Evolutionary conservation across 2,329 filamentous ascomycete genomes (phyloP).

Genomic region (Decorospora gaudefroyi): DNA sequence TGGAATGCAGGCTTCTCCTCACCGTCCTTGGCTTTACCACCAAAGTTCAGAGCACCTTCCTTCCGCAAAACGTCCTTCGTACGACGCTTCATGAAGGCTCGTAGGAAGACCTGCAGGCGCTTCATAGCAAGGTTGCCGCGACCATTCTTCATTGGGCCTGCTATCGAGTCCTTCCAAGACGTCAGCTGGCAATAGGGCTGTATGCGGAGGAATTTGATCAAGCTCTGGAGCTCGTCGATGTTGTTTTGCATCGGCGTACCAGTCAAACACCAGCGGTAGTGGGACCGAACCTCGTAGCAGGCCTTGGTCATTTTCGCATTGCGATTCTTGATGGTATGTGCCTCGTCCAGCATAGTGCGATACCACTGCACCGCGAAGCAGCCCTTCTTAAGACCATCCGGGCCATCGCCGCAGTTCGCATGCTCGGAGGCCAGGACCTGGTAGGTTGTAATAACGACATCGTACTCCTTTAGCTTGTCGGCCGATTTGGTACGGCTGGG

Average conservation of each 20-base stretch:
- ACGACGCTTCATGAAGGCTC: constrained; percentile 97
- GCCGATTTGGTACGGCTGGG: constrained; percentile 79
- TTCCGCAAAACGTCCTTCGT: constrained; percentile 96
- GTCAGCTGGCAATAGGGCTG: constrained; percentile 85
- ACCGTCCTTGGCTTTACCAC: constrained; percentile 66
- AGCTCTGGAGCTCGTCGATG: constrained; percentile 89
- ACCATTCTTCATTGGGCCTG: constrained; percentile 84
- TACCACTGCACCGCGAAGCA: constrained; percentile 96
- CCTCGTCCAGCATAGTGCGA: constrained; percentile 92
- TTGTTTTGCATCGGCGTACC: constrained; percentile 99
- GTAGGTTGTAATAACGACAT: constrained; percentile 97
- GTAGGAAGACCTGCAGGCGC: constrained; percentile 80
- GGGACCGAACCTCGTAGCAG: constrained; percentile 78
- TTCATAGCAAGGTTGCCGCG: constrained; percentile 87
- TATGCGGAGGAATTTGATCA: constrained; percentile 91
- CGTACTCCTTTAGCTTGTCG: constrained; percentile 78
- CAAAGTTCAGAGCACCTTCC: constrained; percentile 77
- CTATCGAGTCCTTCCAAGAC: constrained; percentile 91
- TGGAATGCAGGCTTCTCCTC: constrained; percentile 72
- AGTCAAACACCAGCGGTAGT: constrained; percentile 94
- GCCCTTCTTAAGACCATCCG: constrained; percentile 69
- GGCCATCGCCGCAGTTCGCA: constrained; percentile 66
- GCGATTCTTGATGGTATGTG: constrained; percentile 97
- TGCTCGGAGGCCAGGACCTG: constrained; percentile 94
- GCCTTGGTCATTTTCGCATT: constrained; percentile 95